Conservation (phyloP, 2,329 filamentous ascomycete genomes). For the Fusarium devonianum region DNA sequence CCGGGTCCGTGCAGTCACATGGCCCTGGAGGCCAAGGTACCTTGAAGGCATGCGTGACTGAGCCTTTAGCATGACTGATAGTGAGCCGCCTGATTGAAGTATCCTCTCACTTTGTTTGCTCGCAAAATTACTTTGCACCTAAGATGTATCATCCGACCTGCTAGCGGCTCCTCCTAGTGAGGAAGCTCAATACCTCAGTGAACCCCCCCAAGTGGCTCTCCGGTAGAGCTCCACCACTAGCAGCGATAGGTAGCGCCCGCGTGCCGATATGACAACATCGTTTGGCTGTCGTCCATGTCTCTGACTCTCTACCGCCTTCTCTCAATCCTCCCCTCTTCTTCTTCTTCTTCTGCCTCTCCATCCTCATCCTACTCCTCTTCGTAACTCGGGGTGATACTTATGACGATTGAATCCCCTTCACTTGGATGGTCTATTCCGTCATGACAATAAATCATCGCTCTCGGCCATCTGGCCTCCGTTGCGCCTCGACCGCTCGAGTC, state of each 20-base stretch:
- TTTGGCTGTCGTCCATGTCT: slow-evolving; percentile 32
- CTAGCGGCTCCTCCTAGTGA: not conserved
- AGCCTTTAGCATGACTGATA: not conserved
- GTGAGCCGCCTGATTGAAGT: not conserved
- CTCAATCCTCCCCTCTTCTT: slow-evolving; percentile 14
- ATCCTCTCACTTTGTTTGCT: rapidly evolving
- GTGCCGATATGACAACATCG: slow-evolving; percentile 42
- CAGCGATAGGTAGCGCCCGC: slow-evolving; percentile 36
- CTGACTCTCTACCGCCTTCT: slow-evolving; percentile 29
- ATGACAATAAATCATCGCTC: slow-evolving; percentile 31
- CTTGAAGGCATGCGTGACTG: not conserved
- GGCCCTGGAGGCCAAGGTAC: slow-evolving; percentile 7
- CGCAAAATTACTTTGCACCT: not conserved
- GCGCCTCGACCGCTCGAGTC: slow-evolving; percentile 67
- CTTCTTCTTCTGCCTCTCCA: slow-evolving; percentile 15
- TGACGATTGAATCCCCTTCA: slow-evolving; percentile 4
- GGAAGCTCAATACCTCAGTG: slow-evolving; percentile 7
- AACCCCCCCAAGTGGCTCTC: no score
- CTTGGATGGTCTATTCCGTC: slow-evolving; percentile 23
- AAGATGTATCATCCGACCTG: no score
- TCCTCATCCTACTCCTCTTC: not conserved
- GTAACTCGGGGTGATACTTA: slow-evolving; percentile 3
- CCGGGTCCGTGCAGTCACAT: slow-evolving; percentile 28
- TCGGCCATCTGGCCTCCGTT: slow-evolving; percentile 41
- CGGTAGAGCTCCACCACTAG: slow-evolving; percentile 28